These are phyloP conservation scores for Dryas octopetala DNA, from an alignment of 306 rosid genomes.

Conservation along the genomic window DNA sequence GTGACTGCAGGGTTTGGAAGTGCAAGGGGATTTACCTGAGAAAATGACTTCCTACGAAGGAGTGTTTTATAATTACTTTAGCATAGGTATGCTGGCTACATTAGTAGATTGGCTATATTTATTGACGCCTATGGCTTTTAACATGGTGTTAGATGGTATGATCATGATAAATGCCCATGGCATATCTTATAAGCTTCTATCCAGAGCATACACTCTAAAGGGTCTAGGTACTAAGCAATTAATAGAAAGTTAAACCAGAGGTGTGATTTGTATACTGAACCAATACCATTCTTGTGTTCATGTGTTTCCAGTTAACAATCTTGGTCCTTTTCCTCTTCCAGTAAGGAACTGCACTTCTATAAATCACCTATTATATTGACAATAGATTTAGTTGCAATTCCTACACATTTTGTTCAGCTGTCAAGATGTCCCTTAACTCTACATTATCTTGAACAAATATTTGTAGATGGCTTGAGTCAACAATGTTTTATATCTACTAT, in stretches of 20 bases:
- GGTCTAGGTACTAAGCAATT: background rate
- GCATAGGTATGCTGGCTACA: conserved; percentile 66
- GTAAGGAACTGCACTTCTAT: background rate
- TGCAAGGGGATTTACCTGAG: conserved; percentile 68
- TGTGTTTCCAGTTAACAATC: background rate
- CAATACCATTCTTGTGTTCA: background rate
- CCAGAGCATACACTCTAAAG: background rate
- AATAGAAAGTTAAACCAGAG: background rate
- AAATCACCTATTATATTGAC: background rate
- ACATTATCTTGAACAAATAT: conserved; percentile 1
- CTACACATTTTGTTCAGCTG: background rate
- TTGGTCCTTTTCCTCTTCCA: background rate
- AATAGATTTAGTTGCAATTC: background rate
- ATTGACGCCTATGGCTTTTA: conserved; percentile 10
- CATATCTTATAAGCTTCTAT: background rate
- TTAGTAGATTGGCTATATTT: conserved; percentile 6
- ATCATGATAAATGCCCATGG: background rate
- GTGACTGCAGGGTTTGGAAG: conserved; percentile 64
- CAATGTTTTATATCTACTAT: background rate
- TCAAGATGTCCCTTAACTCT: background rate
- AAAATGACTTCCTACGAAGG: conserved; percentile 68
- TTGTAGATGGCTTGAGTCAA: background rate
- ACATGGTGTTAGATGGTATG: conserved; percentile 12
- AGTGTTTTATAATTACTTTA: conserved; percentile 92
- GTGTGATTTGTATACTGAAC: background rate